These are phyloP conservation scores for Cystobasidium sp. DNA, from an alignment of 1,284 basidiomycete genomes.

Conservation along the genomic window DNA sequence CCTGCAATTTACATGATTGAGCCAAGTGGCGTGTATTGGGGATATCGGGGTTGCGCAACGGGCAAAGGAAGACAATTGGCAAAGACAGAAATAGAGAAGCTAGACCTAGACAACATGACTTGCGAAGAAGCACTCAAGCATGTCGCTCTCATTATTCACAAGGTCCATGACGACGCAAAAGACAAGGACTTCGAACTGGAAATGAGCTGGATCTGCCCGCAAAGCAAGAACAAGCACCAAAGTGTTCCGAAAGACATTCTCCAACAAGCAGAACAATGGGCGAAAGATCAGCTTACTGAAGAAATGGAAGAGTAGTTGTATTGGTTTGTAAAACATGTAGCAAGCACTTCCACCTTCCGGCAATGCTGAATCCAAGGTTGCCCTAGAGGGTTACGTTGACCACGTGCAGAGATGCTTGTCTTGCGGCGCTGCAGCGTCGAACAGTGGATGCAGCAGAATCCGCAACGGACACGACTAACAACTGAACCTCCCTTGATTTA, in stretches of 20 bases:
- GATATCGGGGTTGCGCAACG: conserved; percentile 89
- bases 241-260: conserved; percentile 83
- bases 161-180: conserved; percentile 95
- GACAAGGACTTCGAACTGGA: conserved; percentile 99
- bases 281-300: conserved; percentile 76
- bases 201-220: conserved; percentile 92
- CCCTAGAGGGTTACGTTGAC: no score
- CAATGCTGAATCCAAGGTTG: background rate
- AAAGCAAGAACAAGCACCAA: conserved; percentile 78
- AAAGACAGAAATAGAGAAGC: conserved; percentile 97
- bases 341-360: background rate
- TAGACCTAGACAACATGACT: conserved; percentile 77
- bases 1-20: conserved; percentile 90
- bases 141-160: conserved; percentile 94
- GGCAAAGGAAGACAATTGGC: conserved; percentile 97
- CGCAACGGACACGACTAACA: no score
- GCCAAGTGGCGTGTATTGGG: conserved; percentile 88
- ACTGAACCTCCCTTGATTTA: no score
- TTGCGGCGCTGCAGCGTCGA: no score
- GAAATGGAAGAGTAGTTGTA: conserved; percentile 69
- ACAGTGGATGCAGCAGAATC: no score
- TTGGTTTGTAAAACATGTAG: background rate
- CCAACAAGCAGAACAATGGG: conserved; percentile 83
- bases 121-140: conserved; percentile 85
- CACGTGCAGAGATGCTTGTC: no score